Evolutionary conservation across 176 grass and related monocot genomes (phyloP).

Genomic region (Aegilops longissima): DNA sequence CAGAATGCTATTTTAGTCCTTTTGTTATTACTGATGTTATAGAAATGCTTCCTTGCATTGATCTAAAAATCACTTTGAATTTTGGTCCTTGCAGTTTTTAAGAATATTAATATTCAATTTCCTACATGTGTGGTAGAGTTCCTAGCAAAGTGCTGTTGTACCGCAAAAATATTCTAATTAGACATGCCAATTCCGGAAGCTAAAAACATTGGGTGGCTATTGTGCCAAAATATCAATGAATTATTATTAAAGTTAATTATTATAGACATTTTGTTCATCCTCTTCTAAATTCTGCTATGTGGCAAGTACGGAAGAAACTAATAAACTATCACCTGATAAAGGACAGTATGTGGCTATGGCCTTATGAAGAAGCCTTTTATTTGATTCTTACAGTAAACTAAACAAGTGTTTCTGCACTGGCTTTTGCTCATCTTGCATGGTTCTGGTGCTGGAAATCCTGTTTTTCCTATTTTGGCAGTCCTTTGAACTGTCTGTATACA

Average conservation of each 20-base stretch:
- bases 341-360: background rate
- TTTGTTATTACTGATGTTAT: slow-evolving; percentile 1
- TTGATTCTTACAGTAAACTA: background rate
- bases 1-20: background rate
- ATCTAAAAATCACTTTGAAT: background rate
- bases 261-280: background rate
- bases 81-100: background rate
- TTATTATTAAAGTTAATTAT: background rate
- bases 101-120: background rate
- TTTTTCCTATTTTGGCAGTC: no score
- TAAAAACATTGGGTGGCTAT: background rate
- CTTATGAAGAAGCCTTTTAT: background rate
- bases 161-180: background rate
- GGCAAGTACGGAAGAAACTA: background rate
- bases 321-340: slow-evolving; percentile 5
- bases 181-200: no score
- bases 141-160: background rate
- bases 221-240: background rate
- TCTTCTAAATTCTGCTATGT: background rate
- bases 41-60: background rate
- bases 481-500: no score
- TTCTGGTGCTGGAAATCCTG: no score
- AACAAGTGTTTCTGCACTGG: no score
- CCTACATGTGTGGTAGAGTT: background rate
- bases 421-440: no score